A percentile compares a stretch with the other conserved stretches of the same genome.
Evolutionary conservation across 768 basidiomycete genomes (phyloP).

Genomic region (Pisolithus albus): DNA sequence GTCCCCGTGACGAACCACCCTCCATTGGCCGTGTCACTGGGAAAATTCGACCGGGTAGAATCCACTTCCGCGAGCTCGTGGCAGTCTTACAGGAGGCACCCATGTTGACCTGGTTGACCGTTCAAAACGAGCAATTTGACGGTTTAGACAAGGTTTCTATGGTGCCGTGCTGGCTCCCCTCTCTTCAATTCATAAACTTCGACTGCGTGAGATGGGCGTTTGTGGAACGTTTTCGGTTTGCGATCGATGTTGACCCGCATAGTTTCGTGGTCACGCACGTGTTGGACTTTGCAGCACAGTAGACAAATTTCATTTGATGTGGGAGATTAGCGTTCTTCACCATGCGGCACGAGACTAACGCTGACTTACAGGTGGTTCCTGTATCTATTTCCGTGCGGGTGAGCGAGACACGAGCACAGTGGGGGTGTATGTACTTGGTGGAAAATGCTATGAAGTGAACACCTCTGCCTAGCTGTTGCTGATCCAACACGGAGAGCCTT

Average conservation of each 20-base stretch:
- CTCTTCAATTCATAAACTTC: background rate
- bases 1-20: background rate
- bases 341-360: no score
- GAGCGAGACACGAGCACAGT: no score
- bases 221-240: background rate
- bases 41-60: background rate
- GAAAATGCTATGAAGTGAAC: no score
- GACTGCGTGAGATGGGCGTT: background rate
- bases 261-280: background rate
- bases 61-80: background rate
- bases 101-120: background rate
- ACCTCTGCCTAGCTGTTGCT: no score
- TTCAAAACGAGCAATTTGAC: constrained; percentile 1
- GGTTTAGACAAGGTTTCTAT: background rate
- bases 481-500: no score
- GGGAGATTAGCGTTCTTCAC: background rate
- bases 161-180: background rate
- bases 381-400: no score
- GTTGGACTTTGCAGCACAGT: constrained; percentile 24
- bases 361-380: no score
- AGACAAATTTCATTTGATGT: background rate
- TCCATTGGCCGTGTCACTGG: background rate
- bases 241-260: background rate
- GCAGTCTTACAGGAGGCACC: constrained; percentile 1
- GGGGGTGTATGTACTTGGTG: no score